These are phyloP conservation scores for Colletotrichum cereale DNA, from an alignment of 2,329 filamentous ascomycete species.

Conservation along the genomic window DNA sequence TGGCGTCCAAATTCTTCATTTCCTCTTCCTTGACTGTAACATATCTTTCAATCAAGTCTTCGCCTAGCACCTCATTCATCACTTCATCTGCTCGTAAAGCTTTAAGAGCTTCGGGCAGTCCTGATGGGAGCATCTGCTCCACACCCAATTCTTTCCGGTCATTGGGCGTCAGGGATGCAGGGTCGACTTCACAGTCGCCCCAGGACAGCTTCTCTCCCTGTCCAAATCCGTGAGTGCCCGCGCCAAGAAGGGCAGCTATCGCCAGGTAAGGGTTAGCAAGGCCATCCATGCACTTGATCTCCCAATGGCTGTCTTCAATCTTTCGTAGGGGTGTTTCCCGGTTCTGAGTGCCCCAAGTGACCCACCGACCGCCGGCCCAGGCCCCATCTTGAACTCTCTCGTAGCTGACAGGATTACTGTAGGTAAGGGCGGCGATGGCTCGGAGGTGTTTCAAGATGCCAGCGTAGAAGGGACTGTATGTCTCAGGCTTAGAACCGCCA, in stretches of 20 bases:
- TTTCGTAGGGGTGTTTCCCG: constrained; percentile 80
- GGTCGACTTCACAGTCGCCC: constrained; percentile 68
- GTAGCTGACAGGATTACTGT: constrained; percentile 76
- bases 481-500: constrained; percentile 52
- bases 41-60: constrained; percentile 68
- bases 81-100: constrained; percentile 62
- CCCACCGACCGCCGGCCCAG: constrained; percentile 84
- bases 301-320: constrained; percentile 77
- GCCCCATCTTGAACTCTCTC: constrained; percentile 74
- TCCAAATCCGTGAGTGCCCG: constrained; percentile 68
- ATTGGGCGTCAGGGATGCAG: constrained; percentile 60
- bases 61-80: constrained; percentile 61
- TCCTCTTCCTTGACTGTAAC: constrained; percentile 71
- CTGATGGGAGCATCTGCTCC: constrained; percentile 63
- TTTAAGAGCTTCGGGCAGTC: constrained; percentile 66
- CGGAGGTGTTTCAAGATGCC: constrained; percentile 76
- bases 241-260: constrained; percentile 70
- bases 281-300: constrained; percentile 83
- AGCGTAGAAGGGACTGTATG: constrained; percentile 77
- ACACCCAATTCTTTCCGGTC: constrained; percentile 67
- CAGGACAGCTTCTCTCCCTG: constrained; percentile 55
- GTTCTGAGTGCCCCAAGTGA: constrained; percentile 86
- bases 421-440: constrained; percentile 76
- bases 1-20: constrained; percentile 60
- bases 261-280: constrained; percentile 83